Conservation (phyloP, 371 early-diverging fungal genomes). For the Zopfochytrium polystomum region DNA sequence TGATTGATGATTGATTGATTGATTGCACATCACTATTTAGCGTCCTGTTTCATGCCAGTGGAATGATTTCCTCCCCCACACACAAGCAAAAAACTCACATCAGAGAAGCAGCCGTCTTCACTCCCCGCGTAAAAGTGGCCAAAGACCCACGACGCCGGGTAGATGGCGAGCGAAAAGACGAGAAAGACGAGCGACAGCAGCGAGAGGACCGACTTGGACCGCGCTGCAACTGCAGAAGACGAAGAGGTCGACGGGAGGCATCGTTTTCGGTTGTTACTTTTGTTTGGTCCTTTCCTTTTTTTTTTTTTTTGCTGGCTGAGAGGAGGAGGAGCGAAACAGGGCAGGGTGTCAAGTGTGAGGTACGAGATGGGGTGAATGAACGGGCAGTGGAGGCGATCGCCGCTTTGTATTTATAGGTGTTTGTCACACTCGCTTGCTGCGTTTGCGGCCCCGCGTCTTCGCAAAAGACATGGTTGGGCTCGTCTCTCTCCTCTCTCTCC, state of each 20-base stretch:
- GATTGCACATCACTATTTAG: slow-evolving; percentile 12
- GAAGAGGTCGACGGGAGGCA: background rate
- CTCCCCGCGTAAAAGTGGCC: background rate
- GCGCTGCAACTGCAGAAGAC: background rate
- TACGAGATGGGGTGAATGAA: background rate
- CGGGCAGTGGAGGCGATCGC: background rate
- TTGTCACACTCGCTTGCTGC: too few relatives aligned
- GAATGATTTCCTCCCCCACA: background rate
- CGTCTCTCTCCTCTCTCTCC: too few relatives aligned
- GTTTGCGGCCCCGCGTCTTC: too few relatives aligned
- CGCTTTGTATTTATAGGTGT: background rate
- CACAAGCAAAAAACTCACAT: background rate
- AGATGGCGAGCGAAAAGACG: background rate
- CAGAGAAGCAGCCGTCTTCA: background rate
- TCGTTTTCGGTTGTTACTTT: background rate
- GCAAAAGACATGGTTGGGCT: too few relatives aligned
- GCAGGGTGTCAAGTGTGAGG: background rate
- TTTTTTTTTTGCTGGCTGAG: too few relatives aligned
- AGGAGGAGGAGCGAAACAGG: background rate
- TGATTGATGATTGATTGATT: too few relatives aligned
- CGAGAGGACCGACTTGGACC: background rate
- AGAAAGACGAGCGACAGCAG: background rate
- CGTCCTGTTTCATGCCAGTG: slow-evolving; percentile 3
- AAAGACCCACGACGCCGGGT: background rate
- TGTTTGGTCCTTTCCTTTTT: background rate